phyloP scores from a whole-genome alignment of 163 green algal species.

The Smithsoniella earleae region DNA sequence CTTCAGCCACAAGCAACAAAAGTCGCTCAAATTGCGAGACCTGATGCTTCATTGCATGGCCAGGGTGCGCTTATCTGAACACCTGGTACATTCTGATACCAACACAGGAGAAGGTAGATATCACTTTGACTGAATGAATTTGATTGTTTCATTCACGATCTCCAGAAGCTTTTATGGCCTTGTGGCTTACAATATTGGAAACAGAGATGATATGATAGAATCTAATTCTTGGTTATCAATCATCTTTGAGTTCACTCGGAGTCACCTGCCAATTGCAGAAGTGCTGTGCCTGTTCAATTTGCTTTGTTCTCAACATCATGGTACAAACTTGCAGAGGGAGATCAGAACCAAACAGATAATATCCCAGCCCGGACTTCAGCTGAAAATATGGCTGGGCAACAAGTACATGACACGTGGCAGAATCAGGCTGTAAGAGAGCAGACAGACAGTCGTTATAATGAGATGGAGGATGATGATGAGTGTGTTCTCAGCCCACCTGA shows the following conservation, averaged over 20 bases:
- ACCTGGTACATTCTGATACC: background rate
- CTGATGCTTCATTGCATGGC: background rate
- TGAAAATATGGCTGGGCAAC: too few species aligned
- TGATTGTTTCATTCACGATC: too few species aligned
- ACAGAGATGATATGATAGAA: too few species aligned
- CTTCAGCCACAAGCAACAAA: constrained; percentile 30
- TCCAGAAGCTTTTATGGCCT: too few species aligned
- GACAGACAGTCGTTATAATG: background rate
- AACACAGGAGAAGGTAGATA: too few species aligned
- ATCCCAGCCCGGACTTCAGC: background rate
- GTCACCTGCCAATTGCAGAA: too few species aligned
- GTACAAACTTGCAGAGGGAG: background rate
- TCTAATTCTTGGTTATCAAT: too few species aligned
- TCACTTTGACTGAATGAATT: too few species aligned
- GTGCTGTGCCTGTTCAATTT: too few species aligned
- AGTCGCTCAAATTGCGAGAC: background rate
- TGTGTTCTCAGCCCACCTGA: too few species aligned
- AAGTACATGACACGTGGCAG: background rate
- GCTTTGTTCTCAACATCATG: background rate
- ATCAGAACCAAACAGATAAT: constrained; percentile 24
- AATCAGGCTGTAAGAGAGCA: background rate
- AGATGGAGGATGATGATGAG: background rate
- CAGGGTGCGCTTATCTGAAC: background rate
- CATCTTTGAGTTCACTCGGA: too few species aligned
- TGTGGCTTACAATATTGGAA: too few species aligned